Conservation (phyloP, 805 yeast genomes). For the Candida michaelii region DNA sequence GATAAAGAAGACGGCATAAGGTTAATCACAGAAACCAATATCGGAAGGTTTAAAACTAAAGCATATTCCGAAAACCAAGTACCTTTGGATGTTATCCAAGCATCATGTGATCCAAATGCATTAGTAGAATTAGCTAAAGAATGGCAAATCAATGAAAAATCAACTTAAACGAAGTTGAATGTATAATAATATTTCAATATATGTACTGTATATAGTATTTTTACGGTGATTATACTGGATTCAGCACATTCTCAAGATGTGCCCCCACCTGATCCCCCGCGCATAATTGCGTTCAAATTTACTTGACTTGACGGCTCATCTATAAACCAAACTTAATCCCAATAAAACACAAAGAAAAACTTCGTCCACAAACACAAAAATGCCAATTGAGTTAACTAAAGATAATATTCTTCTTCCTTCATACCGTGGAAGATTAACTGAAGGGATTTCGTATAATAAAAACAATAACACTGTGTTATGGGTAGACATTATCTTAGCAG, state of each 20-base stretch:
- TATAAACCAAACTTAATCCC: too few relatives aligned
- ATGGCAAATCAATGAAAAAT: conserved; percentile 16
- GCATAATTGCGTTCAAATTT: too few relatives aligned
- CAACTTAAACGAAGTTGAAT: too few relatives aligned
- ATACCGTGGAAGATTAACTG: conserved; percentile 53
- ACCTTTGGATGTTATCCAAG: conserved; percentile 88
- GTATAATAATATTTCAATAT: too few relatives aligned
- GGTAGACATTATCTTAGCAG: conserved; percentile 43
- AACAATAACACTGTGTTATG: conserved; percentile 52
- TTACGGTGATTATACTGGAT: too few relatives aligned
- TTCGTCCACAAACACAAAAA: not conserved
- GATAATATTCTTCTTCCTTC: conserved; percentile 21
- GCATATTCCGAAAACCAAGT: conserved; percentile 90
- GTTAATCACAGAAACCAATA: conserved; percentile 64
- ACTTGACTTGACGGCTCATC: too few relatives aligned
- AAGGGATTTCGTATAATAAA: conserved; percentile 65
- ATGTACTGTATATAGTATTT: too few relatives aligned
- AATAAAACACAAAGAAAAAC: too few relatives aligned
- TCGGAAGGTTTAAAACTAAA: conserved; percentile 73
- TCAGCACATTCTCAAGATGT: too few relatives aligned
- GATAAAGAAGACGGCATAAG: conserved; percentile 50
- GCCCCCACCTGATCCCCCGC: too few relatives aligned
- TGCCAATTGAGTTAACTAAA: conserved; percentile 14
- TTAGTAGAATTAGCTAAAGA: conserved; percentile 51
- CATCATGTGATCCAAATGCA: conserved; percentile 64